Evolutionary conservation across 768 basidiomycete species (phyloP).

Genomic region (Termitomyces sp.): DNA sequence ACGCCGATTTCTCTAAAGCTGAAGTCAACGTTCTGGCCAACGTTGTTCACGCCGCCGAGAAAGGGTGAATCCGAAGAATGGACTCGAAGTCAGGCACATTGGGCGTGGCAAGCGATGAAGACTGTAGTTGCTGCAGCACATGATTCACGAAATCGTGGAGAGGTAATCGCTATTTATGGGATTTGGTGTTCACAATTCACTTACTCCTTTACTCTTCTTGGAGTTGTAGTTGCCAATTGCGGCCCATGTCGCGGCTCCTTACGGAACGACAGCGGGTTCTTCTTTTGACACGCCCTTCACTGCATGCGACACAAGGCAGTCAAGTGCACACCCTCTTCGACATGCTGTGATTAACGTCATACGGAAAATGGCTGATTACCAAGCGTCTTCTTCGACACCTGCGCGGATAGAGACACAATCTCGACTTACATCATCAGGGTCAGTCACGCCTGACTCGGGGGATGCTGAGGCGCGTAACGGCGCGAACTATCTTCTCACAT

Average conservation of each 20-base stretch:
- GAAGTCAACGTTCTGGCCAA: slow-evolving; percentile 85
- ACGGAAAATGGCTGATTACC: slow-evolving; percentile 56
- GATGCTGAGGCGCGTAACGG: slow-evolving; percentile 44
- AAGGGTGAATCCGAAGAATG: slow-evolving; percentile 65
- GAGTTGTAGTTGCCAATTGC: slow-evolving; percentile 63
- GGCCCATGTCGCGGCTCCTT: slow-evolving; percentile 59
- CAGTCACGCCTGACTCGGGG: neutral
- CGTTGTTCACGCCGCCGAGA: slow-evolving; percentile 61
- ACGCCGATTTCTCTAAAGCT: slow-evolving; percentile 57
- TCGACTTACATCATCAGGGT: neutral
- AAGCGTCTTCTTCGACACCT: slow-evolving; percentile 18
- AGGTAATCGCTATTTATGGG: slow-evolving; percentile 38
- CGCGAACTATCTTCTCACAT: slow-evolving; percentile 83
- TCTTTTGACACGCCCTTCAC: slow-evolving; percentile 31
- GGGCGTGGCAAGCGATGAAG: slow-evolving; percentile 71
- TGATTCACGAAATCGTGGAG: slow-evolving; percentile 41
- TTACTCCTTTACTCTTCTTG: neutral
- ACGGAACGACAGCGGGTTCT: slow-evolving; percentile 14
- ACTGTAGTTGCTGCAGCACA: slow-evolving; percentile 44
- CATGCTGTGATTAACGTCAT: slow-evolving; percentile 82
- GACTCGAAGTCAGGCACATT: slow-evolving; percentile 58
- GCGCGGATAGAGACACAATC: neutral
- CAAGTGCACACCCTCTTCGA: slow-evolving; percentile 70
- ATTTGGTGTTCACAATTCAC: neutral
- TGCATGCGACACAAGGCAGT: slow-evolving; percentile 66